A percentile compares a stretch with the other conserved stretches of the same genome.
phyloP scores from a whole-genome alignment of 2,329 filamentous ascomycete genomes.

The Colletotrichum musicola region DNA sequence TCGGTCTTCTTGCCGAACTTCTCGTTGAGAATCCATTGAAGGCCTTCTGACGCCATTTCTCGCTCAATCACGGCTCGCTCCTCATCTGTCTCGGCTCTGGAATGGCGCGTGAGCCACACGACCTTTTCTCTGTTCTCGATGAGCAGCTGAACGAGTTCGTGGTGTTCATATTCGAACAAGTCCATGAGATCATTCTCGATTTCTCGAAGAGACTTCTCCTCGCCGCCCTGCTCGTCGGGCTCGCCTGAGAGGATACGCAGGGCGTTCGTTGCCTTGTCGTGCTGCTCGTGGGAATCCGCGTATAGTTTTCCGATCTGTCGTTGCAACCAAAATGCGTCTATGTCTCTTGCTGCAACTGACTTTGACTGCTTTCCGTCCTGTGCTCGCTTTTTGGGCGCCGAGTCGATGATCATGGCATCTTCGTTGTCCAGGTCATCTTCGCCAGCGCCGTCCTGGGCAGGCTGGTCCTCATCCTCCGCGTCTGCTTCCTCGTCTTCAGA shows the following conservation, averaged over 20 bases:
- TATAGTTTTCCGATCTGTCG: constrained; percentile 91
- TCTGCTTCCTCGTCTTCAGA: constrained; percentile 83
- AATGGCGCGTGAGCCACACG: constrained; percentile 92
- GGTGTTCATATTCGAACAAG: constrained; percentile 96
- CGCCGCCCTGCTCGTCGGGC: constrained; percentile 76
- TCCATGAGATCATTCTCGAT: constrained; percentile 99
- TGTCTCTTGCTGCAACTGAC: constrained; percentile 84
- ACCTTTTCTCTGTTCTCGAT: constrained; percentile 94
- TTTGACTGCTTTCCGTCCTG: constrained; percentile 67
- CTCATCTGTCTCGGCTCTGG: constrained; percentile 83
- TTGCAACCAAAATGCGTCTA: constrained; percentile 98
- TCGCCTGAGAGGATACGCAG: constrained; percentile 85
- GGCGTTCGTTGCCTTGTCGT: constrained; percentile 90
- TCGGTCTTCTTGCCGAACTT: constrained; percentile 78
- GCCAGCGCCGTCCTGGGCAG: constrained; percentile 63
- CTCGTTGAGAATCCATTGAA: constrained; percentile 89
- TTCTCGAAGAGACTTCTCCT: constrained; percentile 88
- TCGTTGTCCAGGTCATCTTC: constrained; percentile 62
- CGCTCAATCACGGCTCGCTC: constrained; percentile 83
- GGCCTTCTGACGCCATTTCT: constrained; percentile 90
- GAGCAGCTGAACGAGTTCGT: constrained; percentile 90
- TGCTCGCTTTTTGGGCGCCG: constrained; percentile 62
- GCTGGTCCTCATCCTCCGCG: constrained; percentile 72
- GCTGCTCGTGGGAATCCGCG: constrained; percentile 90
- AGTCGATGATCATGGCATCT: constrained; percentile 89